Percentiles rank a stretch among this genome's conserved stretches.
These are phyloP conservation scores for Gloeophyllum trabeum DNA, from an alignment of 768 basidiomycete species.

Conservation along the genomic window DNA sequence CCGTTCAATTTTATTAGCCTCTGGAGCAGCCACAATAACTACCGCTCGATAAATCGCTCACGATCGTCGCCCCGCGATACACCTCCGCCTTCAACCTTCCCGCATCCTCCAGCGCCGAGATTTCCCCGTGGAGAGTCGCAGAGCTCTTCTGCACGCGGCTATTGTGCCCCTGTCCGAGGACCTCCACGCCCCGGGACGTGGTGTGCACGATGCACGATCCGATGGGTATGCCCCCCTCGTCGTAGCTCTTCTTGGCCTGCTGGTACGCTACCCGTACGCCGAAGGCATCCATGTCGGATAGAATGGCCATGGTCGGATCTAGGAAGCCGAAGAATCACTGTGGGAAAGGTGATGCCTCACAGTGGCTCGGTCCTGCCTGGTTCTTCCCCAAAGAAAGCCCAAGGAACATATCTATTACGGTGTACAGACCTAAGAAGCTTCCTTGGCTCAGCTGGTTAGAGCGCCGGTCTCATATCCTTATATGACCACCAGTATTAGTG, in stretches of 20 bases:
- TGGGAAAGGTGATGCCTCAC: neutral
- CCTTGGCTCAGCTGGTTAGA: slow-evolving; percentile 5
- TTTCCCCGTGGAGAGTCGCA: slow-evolving; percentile 36
- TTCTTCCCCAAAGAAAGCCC: too few relatives aligned
- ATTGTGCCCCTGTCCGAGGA: slow-evolving; percentile 34
- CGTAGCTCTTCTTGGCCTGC: slow-evolving; percentile 34
- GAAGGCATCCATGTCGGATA: slow-evolving; percentile 5
- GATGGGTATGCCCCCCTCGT: slow-evolving; percentile 53
- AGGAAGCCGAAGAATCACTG: too few relatives aligned
- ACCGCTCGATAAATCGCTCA: slow-evolving; percentile 13
- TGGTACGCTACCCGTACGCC: slow-evolving; percentile 21
- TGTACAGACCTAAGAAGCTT: neutral
- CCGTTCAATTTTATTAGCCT: too few relatives aligned
- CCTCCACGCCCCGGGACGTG: neutral
- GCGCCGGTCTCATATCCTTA: slow-evolving; percentile 3
- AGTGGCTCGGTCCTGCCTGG: too few relatives aligned
- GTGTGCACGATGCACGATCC: slow-evolving; percentile 33
- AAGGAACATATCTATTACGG: too few relatives aligned
- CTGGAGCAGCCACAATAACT: too few relatives aligned
- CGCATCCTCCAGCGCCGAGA: slow-evolving; percentile 38
- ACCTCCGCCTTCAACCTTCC: slow-evolving; percentile 33
- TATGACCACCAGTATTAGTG: neutral
- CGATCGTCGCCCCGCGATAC: slow-evolving; percentile 39
- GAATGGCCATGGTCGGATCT: neutral
- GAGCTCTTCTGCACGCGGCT: slow-evolving; percentile 30